These are phyloP conservation scores for Argentina anserina DNA, from an alignment of 306 rosid genomes.

Conservation along the genomic window DNA sequence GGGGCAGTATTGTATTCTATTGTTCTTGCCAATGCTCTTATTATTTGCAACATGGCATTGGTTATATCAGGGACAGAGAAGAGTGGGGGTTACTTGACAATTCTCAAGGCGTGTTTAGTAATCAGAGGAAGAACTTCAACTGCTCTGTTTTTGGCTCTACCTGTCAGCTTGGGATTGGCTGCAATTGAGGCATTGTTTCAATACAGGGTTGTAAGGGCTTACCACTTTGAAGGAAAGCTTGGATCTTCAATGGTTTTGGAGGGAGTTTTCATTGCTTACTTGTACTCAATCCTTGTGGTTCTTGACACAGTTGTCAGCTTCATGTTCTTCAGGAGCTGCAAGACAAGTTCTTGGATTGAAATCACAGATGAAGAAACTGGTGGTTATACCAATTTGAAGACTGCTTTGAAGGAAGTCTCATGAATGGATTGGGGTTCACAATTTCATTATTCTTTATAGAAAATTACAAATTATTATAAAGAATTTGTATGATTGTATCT, in stretches of 20 bases:
- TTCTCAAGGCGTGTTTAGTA: slow-evolving; percentile 67
- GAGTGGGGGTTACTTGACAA: slow-evolving; percentile 58
- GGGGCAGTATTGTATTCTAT: slow-evolving; percentile 85
- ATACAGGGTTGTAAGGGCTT: slow-evolving; percentile 54
- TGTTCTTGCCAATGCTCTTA: slow-evolving; percentile 72
- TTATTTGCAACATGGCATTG: slow-evolving; percentile 60
- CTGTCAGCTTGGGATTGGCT: slow-evolving; percentile 60
- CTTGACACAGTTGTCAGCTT: slow-evolving; percentile 68
- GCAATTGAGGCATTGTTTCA: slow-evolving; percentile 84
- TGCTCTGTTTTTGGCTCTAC: slow-evolving; percentile 74
- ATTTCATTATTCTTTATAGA: not conserved
- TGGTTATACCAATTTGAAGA: slow-evolving; percentile 23
- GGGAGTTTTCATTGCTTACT: slow-evolving; percentile 63
- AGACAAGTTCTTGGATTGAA: slow-evolving; percentile 32
- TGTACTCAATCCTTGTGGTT: slow-evolving; percentile 67
- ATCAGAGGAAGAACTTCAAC: slow-evolving; percentile 64
- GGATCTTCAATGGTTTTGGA: slow-evolving; percentile 47
- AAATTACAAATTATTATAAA: not conserved
- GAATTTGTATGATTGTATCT: slow-evolving; percentile 9
- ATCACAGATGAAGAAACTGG: slow-evolving; percentile 31
- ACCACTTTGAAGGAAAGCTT: slow-evolving; percentile 27
- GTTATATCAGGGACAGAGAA: slow-evolving; percentile 67
- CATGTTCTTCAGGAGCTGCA: slow-evolving; percentile 63
- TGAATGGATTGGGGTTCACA: slow-evolving; percentile 19
- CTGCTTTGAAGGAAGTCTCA: slow-evolving; percentile 37